Conservation (phyloP, 805 yeast species). For the Candida corydali region DNA sequence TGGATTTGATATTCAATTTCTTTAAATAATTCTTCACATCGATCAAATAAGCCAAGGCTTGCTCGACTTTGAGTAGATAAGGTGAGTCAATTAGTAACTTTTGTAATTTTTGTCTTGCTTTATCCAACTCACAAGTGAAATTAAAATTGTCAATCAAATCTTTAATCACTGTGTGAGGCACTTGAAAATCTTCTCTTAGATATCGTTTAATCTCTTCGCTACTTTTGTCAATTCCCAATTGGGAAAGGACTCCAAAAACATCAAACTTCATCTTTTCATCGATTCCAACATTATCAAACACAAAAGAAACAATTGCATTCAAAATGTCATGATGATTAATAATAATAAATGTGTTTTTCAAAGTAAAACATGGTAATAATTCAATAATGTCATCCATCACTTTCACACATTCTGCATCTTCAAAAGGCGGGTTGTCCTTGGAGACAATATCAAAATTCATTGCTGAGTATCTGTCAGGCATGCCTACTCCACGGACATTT, state of each 20-base stretch:
- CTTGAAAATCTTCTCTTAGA: slow-evolving; percentile 53
- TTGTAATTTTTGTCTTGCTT: slow-evolving; percentile 57
- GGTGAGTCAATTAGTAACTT: slow-evolving; percentile 76
- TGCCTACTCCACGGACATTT: slow-evolving; percentile 49
- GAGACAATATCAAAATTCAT: slow-evolving; percentile 82
- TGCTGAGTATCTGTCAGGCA: slow-evolving; percentile 75
- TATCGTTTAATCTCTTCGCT: slow-evolving; percentile 50
- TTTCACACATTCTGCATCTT: slow-evolving; percentile 87
- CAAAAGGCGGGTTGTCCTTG: slow-evolving; percentile 43
- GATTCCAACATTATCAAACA: slow-evolving; percentile 75
- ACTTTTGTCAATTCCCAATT: slow-evolving; percentile 65
- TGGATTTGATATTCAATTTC: slow-evolving; percentile 55
- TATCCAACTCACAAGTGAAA: slow-evolving; percentile 65
- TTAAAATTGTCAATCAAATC: slow-evolving; percentile 74
- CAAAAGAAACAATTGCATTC: slow-evolving; percentile 57
- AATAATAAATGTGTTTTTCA: slow-evolving; percentile 46
- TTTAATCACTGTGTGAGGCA: slow-evolving; percentile 77
- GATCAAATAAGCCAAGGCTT: slow-evolving; percentile 56
- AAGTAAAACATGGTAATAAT: slow-evolving; percentile 62
- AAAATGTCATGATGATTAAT: slow-evolving; percentile 80
- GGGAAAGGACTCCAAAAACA: slow-evolving; percentile 71
- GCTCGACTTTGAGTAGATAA: slow-evolving; percentile 54
- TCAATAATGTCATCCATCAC: slow-evolving; percentile 71
- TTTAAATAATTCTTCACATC: slow-evolving; percentile 53
- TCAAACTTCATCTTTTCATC: slow-evolving; percentile 48